A percentile compares a stretch with the other conserved stretches of the same genome.
These are phyloP conservation scores for Psophocarpus tetragonolobus DNA, from an alignment of 306 rosid genomes.

Conservation along the genomic window DNA sequence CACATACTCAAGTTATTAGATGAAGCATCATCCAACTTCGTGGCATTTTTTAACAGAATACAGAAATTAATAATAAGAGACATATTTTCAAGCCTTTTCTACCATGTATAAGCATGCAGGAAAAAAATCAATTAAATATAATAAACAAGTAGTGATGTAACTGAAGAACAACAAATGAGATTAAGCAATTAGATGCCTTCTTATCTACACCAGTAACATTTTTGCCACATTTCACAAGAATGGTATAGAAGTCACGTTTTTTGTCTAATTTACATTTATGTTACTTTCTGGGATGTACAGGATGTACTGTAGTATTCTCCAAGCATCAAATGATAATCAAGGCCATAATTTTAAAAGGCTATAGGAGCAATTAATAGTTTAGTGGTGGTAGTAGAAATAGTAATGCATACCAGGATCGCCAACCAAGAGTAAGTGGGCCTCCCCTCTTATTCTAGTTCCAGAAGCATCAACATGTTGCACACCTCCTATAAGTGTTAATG, in stretches of 20 bases:
- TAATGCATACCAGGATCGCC: slow-evolving; percentile 85
- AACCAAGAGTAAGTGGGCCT: slow-evolving; percentile 92
- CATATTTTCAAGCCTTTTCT: neutral
- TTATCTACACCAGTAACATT: neutral
- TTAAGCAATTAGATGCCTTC: slow-evolving; percentile 4
- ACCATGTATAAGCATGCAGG: neutral
- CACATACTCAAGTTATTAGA: slow-evolving; percentile 19
- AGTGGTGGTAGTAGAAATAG: slow-evolving; percentile 8
- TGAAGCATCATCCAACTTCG: slow-evolving; percentile 11
- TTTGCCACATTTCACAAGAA: slow-evolving; percentile 2
- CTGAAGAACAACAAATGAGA: neutral
- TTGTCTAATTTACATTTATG: slow-evolving; percentile 2
- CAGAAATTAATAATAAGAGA: slow-evolving; percentile 14
- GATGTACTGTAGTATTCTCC: slow-evolving; percentile 17
- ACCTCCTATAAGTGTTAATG: slow-evolving; percentile 91
- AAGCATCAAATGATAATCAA: slow-evolving; percentile 10
- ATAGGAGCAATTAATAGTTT: slow-evolving; percentile 11
- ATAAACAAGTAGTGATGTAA: slow-evolving; percentile 13
- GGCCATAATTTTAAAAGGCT: neutral
- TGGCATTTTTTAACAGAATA: slow-evolving; percentile 27
- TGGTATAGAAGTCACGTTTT: slow-evolving; percentile 11
- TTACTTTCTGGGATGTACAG: neutral
- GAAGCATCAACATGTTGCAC: slow-evolving; percentile 91
- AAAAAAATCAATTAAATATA: neutral
- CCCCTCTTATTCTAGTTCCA: slow-evolving; percentile 95